phyloP scores from a whole-genome alignment of 768 basidiomycete genomes.

The Boletus huronensis region DNA sequence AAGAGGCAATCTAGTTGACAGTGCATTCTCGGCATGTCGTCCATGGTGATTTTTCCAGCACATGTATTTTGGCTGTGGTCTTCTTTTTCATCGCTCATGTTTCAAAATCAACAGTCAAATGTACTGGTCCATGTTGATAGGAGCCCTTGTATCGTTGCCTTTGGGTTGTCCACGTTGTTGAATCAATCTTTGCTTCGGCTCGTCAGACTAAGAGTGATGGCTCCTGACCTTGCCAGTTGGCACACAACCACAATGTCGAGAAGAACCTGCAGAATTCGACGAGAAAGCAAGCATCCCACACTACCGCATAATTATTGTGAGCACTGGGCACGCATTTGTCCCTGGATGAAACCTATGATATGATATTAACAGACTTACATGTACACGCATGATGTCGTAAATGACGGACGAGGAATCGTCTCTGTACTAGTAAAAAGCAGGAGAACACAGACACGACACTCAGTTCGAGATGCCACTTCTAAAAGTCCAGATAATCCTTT shows the following conservation, averaged over 20 bases:
- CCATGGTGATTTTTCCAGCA: too few species aligned
- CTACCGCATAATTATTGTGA: not conserved
- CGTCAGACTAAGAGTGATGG: not conserved
- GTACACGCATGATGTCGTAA: not conserved
- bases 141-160: constrained; percentile 3
- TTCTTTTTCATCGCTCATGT: too few species aligned
- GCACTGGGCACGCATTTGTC: not conserved
- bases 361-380: not conserved
- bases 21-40: too few species aligned
- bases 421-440: too few species aligned
- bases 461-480: constrained; percentile 12
- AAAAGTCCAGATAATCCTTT: constrained; percentile 56
- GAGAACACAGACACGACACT: not conserved
- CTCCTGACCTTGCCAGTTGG: too few species aligned
- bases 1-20: too few species aligned
- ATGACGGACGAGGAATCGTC: not conserved
- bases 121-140: not conserved
- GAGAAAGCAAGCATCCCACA: not conserved
- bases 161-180: constrained; percentile 5
- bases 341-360: not conserved
- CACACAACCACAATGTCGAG: not conserved
- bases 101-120: not conserved
- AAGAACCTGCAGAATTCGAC: not conserved
- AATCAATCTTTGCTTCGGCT: not conserved
- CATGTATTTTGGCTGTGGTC: too few species aligned